Conservation (phyloP, 106 monocot species). For the Dendrobium officinale region DNA sequence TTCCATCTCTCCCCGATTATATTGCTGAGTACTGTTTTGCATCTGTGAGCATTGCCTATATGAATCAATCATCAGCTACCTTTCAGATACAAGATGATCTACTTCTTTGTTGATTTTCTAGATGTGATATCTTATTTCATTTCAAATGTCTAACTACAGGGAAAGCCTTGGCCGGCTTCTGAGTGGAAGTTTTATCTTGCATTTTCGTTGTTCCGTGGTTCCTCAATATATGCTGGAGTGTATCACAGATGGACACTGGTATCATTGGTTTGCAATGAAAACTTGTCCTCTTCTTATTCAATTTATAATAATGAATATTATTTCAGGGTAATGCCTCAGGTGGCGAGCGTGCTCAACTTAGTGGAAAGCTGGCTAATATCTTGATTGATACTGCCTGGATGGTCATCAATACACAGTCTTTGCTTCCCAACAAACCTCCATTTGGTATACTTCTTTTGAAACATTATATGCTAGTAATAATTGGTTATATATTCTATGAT, state of each 20-base stretch:
- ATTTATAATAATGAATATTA: conserved; percentile 9
- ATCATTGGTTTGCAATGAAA: conserved; percentile 9
- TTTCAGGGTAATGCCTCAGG: conserved; percentile 96
- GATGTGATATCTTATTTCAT: background rate
- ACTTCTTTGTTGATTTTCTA: background rate
- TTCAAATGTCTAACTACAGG: conserved; percentile 29
- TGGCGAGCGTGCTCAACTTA: conserved; percentile 60
- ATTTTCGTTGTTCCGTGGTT: conserved; percentile 85
- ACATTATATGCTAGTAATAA: background rate
- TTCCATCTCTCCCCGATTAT: conserved; percentile 82
- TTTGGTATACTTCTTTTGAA: conserved; percentile 34
- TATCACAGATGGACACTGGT: conserved; percentile 88
- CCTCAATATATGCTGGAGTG: conserved; percentile 90
- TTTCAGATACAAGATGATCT: background rate
- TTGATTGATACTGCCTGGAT: conserved; percentile 75
- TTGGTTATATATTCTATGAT: background rate
- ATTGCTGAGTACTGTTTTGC: conserved; percentile 76
- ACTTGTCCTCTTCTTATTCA: background rate
- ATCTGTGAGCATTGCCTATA: conserved; percentile 44
- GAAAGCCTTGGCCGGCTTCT: conserved; percentile 77
- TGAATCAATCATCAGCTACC: background rate
- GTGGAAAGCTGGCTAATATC: conserved; percentile 55
- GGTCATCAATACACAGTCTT: conserved; percentile 41
- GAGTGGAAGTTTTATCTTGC: conserved; percentile 97
- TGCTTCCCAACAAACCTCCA: conserved; percentile 69